phyloP scores from a whole-genome alignment of 768 basidiomycete genomes.

The Scleroderma citrinum region DNA sequence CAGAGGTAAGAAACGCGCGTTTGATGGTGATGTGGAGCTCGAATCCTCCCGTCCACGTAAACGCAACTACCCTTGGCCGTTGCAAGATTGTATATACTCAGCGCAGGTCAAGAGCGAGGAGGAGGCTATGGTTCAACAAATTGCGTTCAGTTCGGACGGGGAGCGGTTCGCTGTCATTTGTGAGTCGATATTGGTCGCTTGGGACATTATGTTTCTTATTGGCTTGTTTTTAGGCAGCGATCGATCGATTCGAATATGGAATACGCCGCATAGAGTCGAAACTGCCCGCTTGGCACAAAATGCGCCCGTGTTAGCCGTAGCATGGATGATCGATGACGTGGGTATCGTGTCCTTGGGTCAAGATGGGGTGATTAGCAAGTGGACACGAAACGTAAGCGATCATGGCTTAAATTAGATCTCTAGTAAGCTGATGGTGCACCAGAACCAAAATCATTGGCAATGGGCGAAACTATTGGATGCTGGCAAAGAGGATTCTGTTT shows the following conservation, averaged over 20 bases:
- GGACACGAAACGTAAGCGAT: slow-evolving; percentile 48
- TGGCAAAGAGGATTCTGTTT: slow-evolving; percentile 40
- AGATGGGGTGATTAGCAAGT: slow-evolving; percentile 54
- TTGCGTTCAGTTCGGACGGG: slow-evolving; percentile 51
- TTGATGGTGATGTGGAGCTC: slow-evolving; percentile 17
- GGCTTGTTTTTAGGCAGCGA: slow-evolving; percentile 41
- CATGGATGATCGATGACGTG: slow-evolving; percentile 55
- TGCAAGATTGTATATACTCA: slow-evolving; percentile 33
- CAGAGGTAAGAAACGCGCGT: slow-evolving; percentile 37
- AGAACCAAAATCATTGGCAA: slow-evolving; percentile 50
- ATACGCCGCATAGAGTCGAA: slow-evolving; percentile 41
- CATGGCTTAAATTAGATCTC: background rate
- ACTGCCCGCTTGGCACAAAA: slow-evolving; percentile 52
- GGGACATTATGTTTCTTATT: background rate
- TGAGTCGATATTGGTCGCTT: slow-evolving; percentile 27
- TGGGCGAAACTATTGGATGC: slow-evolving; percentile 52
- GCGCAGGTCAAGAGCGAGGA: slow-evolving; percentile 40
- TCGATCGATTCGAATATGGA: slow-evolving; percentile 60
- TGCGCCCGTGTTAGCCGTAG: slow-evolving; percentile 40
- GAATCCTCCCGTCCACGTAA: slow-evolving; percentile 29
- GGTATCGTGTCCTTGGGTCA: slow-evolving; percentile 52
- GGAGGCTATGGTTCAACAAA: slow-evolving; percentile 39
- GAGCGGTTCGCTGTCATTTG: slow-evolving; percentile 53
- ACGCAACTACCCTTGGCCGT: slow-evolving; percentile 43
- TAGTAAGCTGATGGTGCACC: background rate